phyloP scores from a whole-genome alignment of 2,329 filamentous ascomycete genomes.

The Fusarium poae region DNA sequence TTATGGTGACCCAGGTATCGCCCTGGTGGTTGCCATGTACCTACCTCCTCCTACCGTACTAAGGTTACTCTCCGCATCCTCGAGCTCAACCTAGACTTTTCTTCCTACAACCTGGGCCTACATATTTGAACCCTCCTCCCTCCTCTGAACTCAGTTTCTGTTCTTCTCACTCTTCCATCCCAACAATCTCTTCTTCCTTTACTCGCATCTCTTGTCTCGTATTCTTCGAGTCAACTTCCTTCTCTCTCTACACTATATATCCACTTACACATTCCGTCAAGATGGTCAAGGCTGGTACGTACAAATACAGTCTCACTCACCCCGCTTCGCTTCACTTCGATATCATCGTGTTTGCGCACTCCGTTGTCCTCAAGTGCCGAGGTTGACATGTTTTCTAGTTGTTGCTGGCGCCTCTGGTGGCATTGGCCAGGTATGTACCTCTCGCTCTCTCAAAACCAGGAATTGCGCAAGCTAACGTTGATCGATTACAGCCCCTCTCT shows the following conservation, averaged over 20 bases:
- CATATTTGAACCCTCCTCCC: slow-evolving; percentile 44
- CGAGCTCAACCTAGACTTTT: slow-evolving; percentile 23
- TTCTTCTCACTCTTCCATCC: slow-evolving; percentile 22
- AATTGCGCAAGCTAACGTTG: slow-evolving; percentile 29
- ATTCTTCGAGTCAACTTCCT: slow-evolving; percentile 13
- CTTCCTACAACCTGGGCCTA: slow-evolving; percentile 15
- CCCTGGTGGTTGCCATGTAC: slow-evolving; percentile 26
- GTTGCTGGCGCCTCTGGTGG: slow-evolving; percentile 98
- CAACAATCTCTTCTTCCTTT: slow-evolving; percentile 15
- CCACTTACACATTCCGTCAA: slow-evolving; percentile 48
- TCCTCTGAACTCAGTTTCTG: slow-evolving; percentile 27
- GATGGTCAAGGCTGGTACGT: slow-evolving; percentile 74
- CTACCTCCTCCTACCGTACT: not conserved
- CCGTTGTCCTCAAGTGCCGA: not conserved
- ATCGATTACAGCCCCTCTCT: slow-evolving; percentile 80
- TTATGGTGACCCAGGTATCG: slow-evolving; percentile 25
- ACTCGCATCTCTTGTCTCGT: slow-evolving; percentile 12
- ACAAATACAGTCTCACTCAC: slow-evolving; percentile 35
- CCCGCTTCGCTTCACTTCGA: slow-evolving; percentile 46
- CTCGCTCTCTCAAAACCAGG: slow-evolving; percentile 3
- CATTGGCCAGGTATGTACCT: slow-evolving; percentile 87
- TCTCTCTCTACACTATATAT: slow-evolving; percentile 20
- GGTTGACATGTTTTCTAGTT: slow-evolving; percentile 58
- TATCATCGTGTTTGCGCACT: slow-evolving; percentile 2
- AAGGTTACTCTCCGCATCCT: slow-evolving; percentile 23